Base-by-base conservation (phyloP, 2,329 filamentous ascomycete genomes). In the Plectosphaerella plurivora region DNA sequence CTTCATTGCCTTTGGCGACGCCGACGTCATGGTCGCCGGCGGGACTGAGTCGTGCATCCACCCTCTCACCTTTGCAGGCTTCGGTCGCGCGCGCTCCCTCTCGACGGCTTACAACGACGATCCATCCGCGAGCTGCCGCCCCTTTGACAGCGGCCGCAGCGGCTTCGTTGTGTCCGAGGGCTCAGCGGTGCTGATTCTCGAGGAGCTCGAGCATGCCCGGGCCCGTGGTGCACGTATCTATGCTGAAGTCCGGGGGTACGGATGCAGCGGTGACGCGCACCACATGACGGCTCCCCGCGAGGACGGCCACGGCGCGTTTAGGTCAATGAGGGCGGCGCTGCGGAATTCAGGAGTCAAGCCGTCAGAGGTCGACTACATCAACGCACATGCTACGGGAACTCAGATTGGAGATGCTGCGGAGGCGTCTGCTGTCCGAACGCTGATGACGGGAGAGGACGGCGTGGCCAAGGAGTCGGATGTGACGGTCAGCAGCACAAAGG, bases 121-220 rank as follows among this genome's bases (percentile, higher is more conserved):
- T 10, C 91, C 93, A 0, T 60, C 73, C 2, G 74, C 81, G 46
- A 84, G 91, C 48, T 96, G 91, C 28, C 80, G 94, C 10, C 94
- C 94, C 0, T 99, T 99, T 63, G 94, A 99, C 70, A 76, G 75
- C 45, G 78, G 81, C 45, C 82, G 94, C 47, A 79, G 82, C 51
- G 94, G 94, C 0, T 99, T 99, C 62, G 93, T 99, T 15, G 89
- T 99, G 33, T 86, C 89, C 1, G 94, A 99, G 70, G 94, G 94
- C 2, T 90, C 94, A 5, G 93, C 90, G 10, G 87, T 97, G 2
- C 73, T 96, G 25, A 73, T 99, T 3, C 78, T 99, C 1, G 94
- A 99, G 77, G 92, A 96, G 67, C 72, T 96, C 5, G 88, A 93
- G 62, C 94, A 97, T 65, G 94, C 94, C 15, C 88, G 83, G 65